Conservation (phyloP, 2,329 filamentous ascomycete genomes). For the Hypoxylon sp. region DNA sequence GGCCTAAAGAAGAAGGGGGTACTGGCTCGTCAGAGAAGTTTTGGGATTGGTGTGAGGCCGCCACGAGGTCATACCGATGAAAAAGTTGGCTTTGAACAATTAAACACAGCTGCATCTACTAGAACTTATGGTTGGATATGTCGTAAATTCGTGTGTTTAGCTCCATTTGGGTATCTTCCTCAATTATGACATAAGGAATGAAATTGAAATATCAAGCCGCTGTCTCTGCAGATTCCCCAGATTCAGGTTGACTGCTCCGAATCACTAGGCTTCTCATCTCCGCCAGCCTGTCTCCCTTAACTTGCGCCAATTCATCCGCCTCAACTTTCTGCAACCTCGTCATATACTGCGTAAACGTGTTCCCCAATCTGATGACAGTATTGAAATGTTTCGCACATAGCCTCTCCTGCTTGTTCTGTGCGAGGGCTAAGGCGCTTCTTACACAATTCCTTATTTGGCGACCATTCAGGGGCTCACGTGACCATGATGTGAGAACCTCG, state of each 20-base stretch:
- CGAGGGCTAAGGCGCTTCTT: conserved; percentile 2
- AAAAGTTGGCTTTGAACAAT: background rate
- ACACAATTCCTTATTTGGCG: conserved; percentile 8
- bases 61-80: conserved; percentile 10
- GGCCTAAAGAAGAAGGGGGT: conserved; percentile 31
- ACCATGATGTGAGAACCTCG: conserved; percentile 7
- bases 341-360: conserved; percentile 6
- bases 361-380: background rate
- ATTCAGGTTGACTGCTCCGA: background rate
- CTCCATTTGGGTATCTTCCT: background rate
- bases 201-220: background rate
- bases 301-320: conserved; percentile 13
- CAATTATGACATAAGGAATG: background rate
- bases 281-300: conserved; percentile 5
- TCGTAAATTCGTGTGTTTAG: background rate
- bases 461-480: background rate
- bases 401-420: conserved; percentile 9
- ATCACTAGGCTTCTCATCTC: conserved; percentile 6
- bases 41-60: conserved; percentile 34
- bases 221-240: background rate
- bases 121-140: background rate
- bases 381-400: conserved; percentile 7
- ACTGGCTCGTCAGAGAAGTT: conserved; percentile 30
- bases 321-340: conserved; percentile 6
- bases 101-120: background rate